Base-by-base conservation (phyloP, 306 rosid species). In the Alnus glutinosa region DNA sequence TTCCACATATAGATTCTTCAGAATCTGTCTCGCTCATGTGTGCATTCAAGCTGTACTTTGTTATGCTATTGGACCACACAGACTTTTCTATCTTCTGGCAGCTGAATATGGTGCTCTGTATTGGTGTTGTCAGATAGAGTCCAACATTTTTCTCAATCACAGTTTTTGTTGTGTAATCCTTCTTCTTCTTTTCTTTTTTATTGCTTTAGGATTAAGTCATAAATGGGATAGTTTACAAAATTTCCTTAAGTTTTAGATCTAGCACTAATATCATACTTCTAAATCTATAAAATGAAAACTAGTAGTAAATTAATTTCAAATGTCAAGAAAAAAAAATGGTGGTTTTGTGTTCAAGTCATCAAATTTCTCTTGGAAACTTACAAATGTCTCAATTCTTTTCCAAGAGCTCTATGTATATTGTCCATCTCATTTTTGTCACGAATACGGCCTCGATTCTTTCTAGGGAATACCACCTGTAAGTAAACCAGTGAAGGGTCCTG, bases 401-500 rank as follows among this genome's bases (percentile, higher is more conserved):
- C 7, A 12, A 49, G 75, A 71, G 42, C 18, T 67, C 15, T 42
- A 2, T 9, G 11, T 44, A 16, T n/a, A 18, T 75, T 28, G 42
- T 61, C 71, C 16, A 46, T 74, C 44, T 18, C 34, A 49, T 14
- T 55, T 34, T 18, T 8, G 55, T 30, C 57, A 49, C 71, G 44
- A 70, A 59, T 30, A 75, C 79, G 46, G 39, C 55, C 76, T 80
- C 78, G 47, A 49, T 70, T 75, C 16, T 79, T 71, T 67, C 32
- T 84, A 94, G 98, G 98, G 98, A 63, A 91, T 72, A 67, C 96
- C 98, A 57, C 97, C 97, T 63, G 91, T 81, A 12, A 86, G 85
- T 81, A 92, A 83, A 83, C 30, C 48, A 36, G 70, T 88, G 82
- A 52, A 87, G 44, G 91, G 83, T 44, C 57, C 93, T 71, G 93